Percentiles rank a stretch among this genome's conserved stretches.
Conservation (phyloP, 176 grass and related monocot genomes). For the Eragrostis curvula region DNA sequence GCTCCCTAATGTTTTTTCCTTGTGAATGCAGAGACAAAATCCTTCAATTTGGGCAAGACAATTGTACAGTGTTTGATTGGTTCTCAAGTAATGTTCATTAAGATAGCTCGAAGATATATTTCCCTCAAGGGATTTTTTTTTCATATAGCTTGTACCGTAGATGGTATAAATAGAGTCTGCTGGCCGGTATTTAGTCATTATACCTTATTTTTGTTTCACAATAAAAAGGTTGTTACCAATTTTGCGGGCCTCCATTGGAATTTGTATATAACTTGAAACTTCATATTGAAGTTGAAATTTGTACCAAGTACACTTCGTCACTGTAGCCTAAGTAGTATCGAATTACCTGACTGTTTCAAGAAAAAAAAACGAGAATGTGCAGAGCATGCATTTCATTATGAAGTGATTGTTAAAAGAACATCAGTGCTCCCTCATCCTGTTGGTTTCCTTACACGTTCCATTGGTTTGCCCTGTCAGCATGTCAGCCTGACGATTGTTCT, state of each 20-base stretch:
- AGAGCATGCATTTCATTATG: too few relatives aligned
- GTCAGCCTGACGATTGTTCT: neutral
- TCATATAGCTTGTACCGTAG: slow-evolving; percentile 40
- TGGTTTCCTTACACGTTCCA: neutral
- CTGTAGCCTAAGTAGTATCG: neutral
- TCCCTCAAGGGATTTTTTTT: slow-evolving; percentile 7
- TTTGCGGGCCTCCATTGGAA: slow-evolving; percentile 13
- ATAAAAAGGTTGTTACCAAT: slow-evolving; percentile 29
- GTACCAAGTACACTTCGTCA: neutral
- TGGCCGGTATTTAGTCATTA: neutral
- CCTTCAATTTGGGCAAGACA: slow-evolving; percentile 46
- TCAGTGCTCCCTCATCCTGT: neutral
- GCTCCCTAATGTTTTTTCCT: neutral
- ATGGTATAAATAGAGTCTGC: slow-evolving; percentile 14
- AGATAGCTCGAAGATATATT: slow-evolving; percentile 39
- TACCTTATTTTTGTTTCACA: slow-evolving; percentile 22
- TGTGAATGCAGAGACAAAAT: slow-evolving; percentile 45
- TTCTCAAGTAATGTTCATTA: slow-evolving; percentile 36
- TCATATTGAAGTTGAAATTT: neutral
- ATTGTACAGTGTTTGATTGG: slow-evolving; percentile 61
- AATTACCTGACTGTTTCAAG: neutral
- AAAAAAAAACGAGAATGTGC: too few relatives aligned
- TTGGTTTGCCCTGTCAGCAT: neutral
- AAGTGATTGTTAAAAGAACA: neutral
- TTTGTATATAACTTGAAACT: slow-evolving; percentile 35